Percentiles rank a stretch among this genome's conserved stretches.
Conservation (phyloP, 768 basidiomycete genomes). For the Pleurotus giganteus region DNA sequence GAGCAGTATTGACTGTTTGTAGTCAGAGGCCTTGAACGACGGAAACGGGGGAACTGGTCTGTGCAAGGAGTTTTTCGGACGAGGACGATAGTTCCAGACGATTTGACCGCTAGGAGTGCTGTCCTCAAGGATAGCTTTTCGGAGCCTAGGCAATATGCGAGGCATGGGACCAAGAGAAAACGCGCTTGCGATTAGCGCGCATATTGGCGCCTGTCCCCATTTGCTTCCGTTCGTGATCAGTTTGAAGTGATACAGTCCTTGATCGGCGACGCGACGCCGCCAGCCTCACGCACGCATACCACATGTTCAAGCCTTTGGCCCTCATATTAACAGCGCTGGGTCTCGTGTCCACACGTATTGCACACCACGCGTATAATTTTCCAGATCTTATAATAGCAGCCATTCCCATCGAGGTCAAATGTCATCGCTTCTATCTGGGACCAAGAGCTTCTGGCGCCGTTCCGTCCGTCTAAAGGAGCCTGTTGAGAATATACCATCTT, state of each 20-base stretch:
- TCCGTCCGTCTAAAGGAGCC: constrained; percentile 9
- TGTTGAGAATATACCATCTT: background rate
- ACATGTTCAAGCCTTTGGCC: too few species aligned
- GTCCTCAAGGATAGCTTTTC: constrained; percentile 36
- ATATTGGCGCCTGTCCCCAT: background rate
- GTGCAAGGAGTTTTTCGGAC: constrained; percentile 30
- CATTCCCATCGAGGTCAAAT: background rate
- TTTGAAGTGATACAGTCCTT: background rate
- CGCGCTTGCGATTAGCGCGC: background rate
- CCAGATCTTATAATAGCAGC: background rate
- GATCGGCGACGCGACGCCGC: background rate
- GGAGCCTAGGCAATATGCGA: constrained; percentile 68
- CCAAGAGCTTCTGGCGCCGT: constrained; percentile 12
- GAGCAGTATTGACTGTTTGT: constrained; percentile 62
- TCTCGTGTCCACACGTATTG: background rate
- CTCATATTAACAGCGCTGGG: background rate
- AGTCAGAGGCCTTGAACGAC: constrained; percentile 43
- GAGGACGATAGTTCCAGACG: background rate
- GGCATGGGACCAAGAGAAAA: constrained; percentile 45
- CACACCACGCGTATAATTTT: background rate
- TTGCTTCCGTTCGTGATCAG: background rate
- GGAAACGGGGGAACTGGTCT: constrained; percentile 31
- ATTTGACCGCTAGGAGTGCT: background rate
- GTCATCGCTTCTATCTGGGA: constrained; percentile 5
- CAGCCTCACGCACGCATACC: too few species aligned